Evolutionary conservation across 805 yeast species (phyloP).

Genomic region (Zygoascus tannicola): DNA sequence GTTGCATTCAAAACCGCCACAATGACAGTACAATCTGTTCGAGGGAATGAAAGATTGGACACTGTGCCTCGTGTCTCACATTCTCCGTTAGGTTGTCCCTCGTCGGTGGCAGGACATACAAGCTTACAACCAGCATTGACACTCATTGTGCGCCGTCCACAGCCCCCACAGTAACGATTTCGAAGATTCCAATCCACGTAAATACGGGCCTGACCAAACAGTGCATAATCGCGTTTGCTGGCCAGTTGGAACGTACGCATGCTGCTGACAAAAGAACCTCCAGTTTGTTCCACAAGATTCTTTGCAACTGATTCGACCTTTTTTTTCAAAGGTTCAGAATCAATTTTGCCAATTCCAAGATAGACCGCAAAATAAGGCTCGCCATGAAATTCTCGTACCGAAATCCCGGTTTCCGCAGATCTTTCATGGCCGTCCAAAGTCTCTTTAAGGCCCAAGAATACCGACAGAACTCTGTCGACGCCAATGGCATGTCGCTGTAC

Average conservation of each 20-base stretch:
- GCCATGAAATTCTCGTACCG: constrained; percentile 23
- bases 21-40: constrained; percentile 85
- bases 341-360: constrained; percentile 15
- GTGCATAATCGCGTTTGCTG: constrained; percentile 35
- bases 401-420: constrained; percentile 9
- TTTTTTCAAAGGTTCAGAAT: constrained; percentile 14
- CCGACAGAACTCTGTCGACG: constrained; percentile 22
- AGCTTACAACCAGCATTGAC: constrained; percentile 35
- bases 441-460: constrained; percentile 44
- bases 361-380: constrained; percentile 34
- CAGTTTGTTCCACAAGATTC: constrained; percentile 10
- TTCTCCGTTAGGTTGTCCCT: constrained; percentile 16
- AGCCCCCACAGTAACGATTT: constrained; percentile 74
- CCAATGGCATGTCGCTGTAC: constrained; percentile 28
- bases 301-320: constrained; percentile 16
- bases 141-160: constrained; percentile 46
- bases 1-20: constrained; percentile 62
- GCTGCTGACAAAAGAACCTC: constrained; percentile 1
- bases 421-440: constrained; percentile 3
- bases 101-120: constrained; percentile 29
- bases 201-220: constrained; percentile 75
- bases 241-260: constrained; percentile 4
- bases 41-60: constrained; percentile 78
- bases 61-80: constrained; percentile 38
- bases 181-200: constrained; percentile 76